A percentile compares a stretch with the other conserved stretches of the same genome.
Evolutionary conservation across 371 early-diverging fungal genomes (phyloP).

Genomic region (Syncephalastrum contaminatum): DNA sequence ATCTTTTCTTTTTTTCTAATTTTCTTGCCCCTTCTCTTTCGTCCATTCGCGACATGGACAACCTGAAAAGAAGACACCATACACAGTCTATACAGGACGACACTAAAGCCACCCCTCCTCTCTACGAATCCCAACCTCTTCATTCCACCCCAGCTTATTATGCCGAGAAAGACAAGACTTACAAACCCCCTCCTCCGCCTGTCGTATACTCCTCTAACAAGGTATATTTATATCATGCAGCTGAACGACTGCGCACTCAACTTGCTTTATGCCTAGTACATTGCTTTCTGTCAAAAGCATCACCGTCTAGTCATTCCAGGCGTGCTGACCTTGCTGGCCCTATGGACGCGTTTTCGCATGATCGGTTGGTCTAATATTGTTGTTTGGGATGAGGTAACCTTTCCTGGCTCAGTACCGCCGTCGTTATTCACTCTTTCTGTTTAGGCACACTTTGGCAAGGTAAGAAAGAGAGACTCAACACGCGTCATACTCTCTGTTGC

Average conservation of each 20-base stretch:
- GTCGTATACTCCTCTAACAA: constrained; percentile 34
- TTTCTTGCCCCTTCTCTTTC: constrained; percentile 1
- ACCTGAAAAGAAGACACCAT: constrained; percentile 41
- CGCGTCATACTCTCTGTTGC: too few relatives aligned
- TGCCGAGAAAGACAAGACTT: constrained; percentile 21
- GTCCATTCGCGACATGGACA: constrained; percentile 23
- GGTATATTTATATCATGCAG: constrained; percentile 43
- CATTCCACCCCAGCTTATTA: constrained; percentile 10
- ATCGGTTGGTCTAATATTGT: constrained; percentile 76
- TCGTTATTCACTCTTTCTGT: not conserved
- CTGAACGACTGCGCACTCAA: constrained; percentile 38
- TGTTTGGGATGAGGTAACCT: constrained; percentile 76
- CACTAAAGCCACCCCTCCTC: not conserved
- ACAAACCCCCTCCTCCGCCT: constrained; percentile 8
- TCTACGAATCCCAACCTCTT: not conserved
- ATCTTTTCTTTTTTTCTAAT: constrained; percentile 13
- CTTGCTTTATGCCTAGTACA: constrained; percentile 46
- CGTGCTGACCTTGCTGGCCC: constrained; percentile 63
- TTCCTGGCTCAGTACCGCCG: too few relatives aligned
- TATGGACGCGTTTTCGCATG: constrained; percentile 80
- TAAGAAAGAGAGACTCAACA: constrained; percentile 14
- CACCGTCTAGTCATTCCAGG: constrained; percentile 51
- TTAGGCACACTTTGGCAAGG: constrained; percentile 92
- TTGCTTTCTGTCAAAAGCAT: constrained; percentile 52
- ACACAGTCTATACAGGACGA: constrained; percentile 3